phyloP scores from a whole-genome alignment of 345 rosid genomes.

The Acer negundo region DNA sequence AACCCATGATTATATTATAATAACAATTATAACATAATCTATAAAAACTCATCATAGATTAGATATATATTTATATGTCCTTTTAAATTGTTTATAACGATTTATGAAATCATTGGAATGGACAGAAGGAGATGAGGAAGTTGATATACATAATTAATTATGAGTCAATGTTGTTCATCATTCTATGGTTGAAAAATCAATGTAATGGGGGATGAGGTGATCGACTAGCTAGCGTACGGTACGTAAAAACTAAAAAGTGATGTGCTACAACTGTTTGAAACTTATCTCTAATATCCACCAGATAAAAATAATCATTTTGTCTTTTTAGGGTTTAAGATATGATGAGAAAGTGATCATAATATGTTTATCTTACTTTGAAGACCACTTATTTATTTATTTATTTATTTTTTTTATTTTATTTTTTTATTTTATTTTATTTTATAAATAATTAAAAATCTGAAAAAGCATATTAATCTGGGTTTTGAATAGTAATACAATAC shows the following conservation, averaged over 20 bases:
- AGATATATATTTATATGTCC: no score
- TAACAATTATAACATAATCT: neutral
- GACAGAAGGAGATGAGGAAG: neutral
- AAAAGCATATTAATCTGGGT: neutral
- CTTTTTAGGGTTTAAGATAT: neutral
- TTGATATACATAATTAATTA: neutral
- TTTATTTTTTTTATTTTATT: no score
- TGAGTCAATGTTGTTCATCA: neutral
- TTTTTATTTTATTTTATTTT: no score
- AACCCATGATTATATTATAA: neutral
- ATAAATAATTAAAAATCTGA: neutral
- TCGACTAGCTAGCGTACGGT: no score
- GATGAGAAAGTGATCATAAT: neutral
- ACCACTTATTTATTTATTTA: neutral
- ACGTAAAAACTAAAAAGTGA: no score
- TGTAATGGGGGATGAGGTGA: no score
- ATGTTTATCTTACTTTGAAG: neutral
- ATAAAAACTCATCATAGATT: neutral
- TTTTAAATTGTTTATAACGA: no score
- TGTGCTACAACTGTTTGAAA: no score
- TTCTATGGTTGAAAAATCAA: neutral
- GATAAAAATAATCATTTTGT: no score
- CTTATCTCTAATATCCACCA: neutral
- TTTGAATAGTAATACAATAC: no score
- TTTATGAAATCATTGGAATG: neutral